These are phyloP conservation scores for Melastoma candidum DNA, from an alignment of 441 rosid genomes.

Conservation along the genomic window DNA sequence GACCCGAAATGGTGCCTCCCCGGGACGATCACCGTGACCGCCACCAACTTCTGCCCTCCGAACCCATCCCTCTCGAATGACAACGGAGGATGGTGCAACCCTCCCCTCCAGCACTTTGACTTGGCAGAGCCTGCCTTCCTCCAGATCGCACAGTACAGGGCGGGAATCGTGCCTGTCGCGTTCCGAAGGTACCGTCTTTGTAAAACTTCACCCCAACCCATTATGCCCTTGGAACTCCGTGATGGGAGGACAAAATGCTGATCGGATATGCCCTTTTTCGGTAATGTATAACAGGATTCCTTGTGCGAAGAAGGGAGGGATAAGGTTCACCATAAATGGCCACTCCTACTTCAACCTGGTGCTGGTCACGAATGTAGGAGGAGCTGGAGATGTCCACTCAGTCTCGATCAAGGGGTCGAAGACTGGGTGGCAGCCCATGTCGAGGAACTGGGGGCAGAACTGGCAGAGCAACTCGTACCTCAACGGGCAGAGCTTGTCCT, in stretches of 20 bases:
- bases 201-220: not conserved
- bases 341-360: constrained; percentile 72
- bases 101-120: no score
- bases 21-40: constrained; percentile 66
- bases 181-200: constrained; percentile 49
- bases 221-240: not conserved
- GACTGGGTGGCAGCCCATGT: no score
- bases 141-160: no score
- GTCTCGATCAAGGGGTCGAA: no score
- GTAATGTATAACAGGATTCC: constrained; percentile 35
- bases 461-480: constrained; percentile 31
- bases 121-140: no score
- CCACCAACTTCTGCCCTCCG: constrained; percentile 94
- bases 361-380: constrained; percentile 28
- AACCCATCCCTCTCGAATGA: constrained; percentile 54
- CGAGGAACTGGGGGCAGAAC: no score
- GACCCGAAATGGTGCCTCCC: constrained; percentile 85
- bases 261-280: not conserved
- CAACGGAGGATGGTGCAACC: constrained; percentile 97
- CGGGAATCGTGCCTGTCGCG: constrained; percentile 60
- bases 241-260: not conserved
- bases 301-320: constrained; percentile 60
- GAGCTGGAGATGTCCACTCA: no score
- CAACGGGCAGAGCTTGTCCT: constrained; percentile 53
- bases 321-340: constrained; percentile 56